phyloP scores from a whole-genome alignment of 257 asterid species.

The Hygrophila difformis region DNA sequence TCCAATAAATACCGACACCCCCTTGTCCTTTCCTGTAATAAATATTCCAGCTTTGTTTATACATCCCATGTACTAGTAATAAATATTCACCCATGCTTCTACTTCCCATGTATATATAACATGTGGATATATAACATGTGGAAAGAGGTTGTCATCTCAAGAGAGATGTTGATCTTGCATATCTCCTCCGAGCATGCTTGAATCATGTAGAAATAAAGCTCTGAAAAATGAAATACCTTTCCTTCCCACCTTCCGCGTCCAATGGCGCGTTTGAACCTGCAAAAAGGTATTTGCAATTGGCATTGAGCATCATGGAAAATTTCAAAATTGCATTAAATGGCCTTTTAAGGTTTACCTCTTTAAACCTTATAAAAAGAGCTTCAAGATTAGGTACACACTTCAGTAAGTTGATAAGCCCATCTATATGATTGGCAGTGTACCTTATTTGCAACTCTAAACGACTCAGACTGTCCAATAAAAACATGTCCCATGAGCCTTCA shows the following conservation, averaged over 20 bases:
- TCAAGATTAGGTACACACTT: constrained; percentile 19
- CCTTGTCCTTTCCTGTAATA: no score
- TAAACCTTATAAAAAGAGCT: constrained; percentile 16
- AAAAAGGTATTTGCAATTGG: constrained; percentile 1
- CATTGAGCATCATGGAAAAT: not conserved
- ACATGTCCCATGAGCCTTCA: constrained; percentile 5
- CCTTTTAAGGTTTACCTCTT: constrained; percentile 14
- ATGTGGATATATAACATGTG: no score
- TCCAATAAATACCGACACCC: no score
- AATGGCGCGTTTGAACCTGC: not conserved
- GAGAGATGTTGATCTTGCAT: no score
- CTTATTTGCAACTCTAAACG: constrained; percentile 18
- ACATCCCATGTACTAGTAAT: no score
- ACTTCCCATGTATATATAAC: no score
- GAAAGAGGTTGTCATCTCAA: no score
- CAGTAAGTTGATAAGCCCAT: constrained; percentile 21
- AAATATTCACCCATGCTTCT: no score
- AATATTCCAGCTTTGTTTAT: no score
- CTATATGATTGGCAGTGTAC: constrained; percentile 7
- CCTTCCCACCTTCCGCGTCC: not conserved
- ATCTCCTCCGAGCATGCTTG: no score
- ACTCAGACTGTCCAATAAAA: constrained; percentile 16
- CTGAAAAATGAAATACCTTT: no score
- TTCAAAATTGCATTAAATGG: not conserved
- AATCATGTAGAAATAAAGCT: no score